Conservation (phyloP, 108 stramenopile genomes). For the Fragilaria crotonensis region DNA sequence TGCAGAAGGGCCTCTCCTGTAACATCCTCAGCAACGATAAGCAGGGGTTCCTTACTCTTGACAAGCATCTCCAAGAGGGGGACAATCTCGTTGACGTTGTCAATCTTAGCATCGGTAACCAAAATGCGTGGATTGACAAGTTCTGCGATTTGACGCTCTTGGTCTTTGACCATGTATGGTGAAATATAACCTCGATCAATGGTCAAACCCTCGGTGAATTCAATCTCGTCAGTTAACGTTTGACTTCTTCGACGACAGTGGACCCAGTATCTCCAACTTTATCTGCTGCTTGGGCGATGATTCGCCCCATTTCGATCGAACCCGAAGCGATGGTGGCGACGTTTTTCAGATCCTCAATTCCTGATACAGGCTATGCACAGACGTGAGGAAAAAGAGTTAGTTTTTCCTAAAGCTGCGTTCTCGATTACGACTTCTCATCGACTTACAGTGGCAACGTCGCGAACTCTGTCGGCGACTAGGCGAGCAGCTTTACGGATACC, state of each 20-base stretch:
- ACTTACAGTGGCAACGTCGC: slow-evolving; percentile 72
- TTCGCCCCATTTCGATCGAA: slow-evolving; percentile 85
- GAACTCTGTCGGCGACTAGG: slow-evolving; percentile 69
- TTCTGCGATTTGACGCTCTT: slow-evolving; percentile 93
- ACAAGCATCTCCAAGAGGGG: slow-evolving; percentile 93
- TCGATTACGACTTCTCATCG: background rate
- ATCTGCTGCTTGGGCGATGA: slow-evolving; percentile 92
- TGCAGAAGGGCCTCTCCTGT: slow-evolving; percentile 95
- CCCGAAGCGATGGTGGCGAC: slow-evolving; percentile 94
- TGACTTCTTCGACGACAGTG: slow-evolving; percentile 95
- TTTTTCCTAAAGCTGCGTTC: background rate
- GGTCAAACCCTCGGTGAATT: slow-evolving; percentile 97
- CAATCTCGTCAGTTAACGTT: slow-evolving; percentile 91
- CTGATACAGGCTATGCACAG: slow-evolving; percentile 50
- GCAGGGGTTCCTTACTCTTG: slow-evolving; percentile 92
- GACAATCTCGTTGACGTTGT: slow-evolving; percentile 90
- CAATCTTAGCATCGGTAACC: slow-evolving; percentile 95
- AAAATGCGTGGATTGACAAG: slow-evolving; percentile 72
- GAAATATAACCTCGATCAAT: slow-evolving; percentile 96
- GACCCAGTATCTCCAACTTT: slow-evolving; percentile 95
- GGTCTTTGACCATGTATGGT: slow-evolving; percentile 97
- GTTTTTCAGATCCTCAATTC: slow-evolving; percentile 82
- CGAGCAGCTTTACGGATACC: slow-evolving; percentile 84
- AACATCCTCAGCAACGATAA: slow-evolving; percentile 95
- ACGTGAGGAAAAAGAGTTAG: slow-evolving; percentile 6